Conservation (phyloP, 352 stramenopile genomes). For the Globisporangium lucens region DNA sequence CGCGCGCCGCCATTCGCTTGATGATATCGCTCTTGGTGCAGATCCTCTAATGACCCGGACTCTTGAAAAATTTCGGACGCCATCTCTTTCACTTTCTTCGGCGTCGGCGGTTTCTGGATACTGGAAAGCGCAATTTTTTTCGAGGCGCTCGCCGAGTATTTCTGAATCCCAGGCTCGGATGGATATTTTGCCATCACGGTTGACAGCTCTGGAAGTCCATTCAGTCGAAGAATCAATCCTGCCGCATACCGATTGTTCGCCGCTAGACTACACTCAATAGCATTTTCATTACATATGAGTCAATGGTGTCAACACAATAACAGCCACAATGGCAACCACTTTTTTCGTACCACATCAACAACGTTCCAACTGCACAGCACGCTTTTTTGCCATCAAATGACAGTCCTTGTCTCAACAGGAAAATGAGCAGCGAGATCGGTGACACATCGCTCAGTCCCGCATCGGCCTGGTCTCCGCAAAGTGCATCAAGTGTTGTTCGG, state of each 20-base stretch:
- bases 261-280: conserved; percentile 32
- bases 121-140: conserved; percentile 58
- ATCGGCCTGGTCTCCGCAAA: conserved; percentile 35
- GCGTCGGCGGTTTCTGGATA: conserved; percentile 29
- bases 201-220: conserved; percentile 66
- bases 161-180: conserved; percentile 63
- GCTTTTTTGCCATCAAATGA: conserved; percentile 81
- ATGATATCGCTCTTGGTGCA: conserved; percentile 24
- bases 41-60: conserved; percentile 30
- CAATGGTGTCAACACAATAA: neutral
- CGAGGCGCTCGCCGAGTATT: conserved; percentile 54
- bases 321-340: neutral
- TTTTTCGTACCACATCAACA: conserved; percentile 63
- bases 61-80: conserved; percentile 44
- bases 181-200: conserved; percentile 73
- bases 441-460: conserved; percentile 38
- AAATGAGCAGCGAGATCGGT: conserved; percentile 66
- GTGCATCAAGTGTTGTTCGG: conserved; percentile 40
- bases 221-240: conserved; percentile 47
- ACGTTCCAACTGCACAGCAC: conserved; percentile 63
- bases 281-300: neutral
- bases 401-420: conserved; percentile 64
- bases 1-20: conserved; percentile 11
- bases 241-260: conserved; percentile 52
- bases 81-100: conserved; percentile 36